A percentile compares a stretch with the other conserved stretches of the same genome.
Evolutionary conservation across 495 filamentous ascomycete species (phyloP).

Genomic region (Talaromyces nanjingensis): DNA sequence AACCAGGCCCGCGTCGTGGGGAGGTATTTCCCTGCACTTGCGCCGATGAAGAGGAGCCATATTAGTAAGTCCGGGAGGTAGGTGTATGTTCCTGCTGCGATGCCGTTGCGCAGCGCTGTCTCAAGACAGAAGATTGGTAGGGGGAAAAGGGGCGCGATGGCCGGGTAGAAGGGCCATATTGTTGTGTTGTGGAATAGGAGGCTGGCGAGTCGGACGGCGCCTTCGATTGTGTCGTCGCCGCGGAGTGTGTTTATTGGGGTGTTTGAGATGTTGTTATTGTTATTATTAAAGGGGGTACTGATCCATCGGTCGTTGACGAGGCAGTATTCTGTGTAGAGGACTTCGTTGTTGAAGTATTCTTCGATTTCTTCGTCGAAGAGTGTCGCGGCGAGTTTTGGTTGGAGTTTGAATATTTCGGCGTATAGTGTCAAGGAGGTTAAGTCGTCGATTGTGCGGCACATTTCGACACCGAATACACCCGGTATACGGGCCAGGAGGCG

Average conservation of each 20-base stretch:
- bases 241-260: slow-evolving; percentile 55
- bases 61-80: slow-evolving; percentile 33
- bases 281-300: background rate
- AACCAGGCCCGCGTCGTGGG: slow-evolving; percentile 29
- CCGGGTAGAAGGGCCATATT: slow-evolving; percentile 42
- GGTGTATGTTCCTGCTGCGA: slow-evolving; percentile 27
- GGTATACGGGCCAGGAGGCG: slow-evolving; percentile 31
- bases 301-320: slow-evolving; percentile 41
- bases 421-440: slow-evolving; percentile 35
- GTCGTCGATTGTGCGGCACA: slow-evolving; percentile 31
- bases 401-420: slow-evolving; percentile 28
- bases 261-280: background rate
- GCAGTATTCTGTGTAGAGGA: slow-evolving; percentile 36
- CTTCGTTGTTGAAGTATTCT: slow-evolving; percentile 42
- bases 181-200: slow-evolving; percentile 40
- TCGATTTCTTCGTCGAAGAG: slow-evolving; percentile 34
- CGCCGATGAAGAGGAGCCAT: slow-evolving; percentile 37
- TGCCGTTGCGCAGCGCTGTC: slow-evolving; percentile 28
- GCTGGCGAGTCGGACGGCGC: slow-evolving; percentile 35
- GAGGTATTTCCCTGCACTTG: slow-evolving; percentile 24
- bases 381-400: background rate
- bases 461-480: slow-evolving; percentile 29
- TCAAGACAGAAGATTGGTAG: slow-evolving; percentile 34
- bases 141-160: slow-evolving; percentile 31
- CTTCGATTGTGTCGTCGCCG: slow-evolving; percentile 42